Evolutionary conservation across 2,329 filamentous ascomycete genomes (phyloP), one percentile per base, ranked within the genome.

Genomic region (Thyridium curvatum): DNA sequence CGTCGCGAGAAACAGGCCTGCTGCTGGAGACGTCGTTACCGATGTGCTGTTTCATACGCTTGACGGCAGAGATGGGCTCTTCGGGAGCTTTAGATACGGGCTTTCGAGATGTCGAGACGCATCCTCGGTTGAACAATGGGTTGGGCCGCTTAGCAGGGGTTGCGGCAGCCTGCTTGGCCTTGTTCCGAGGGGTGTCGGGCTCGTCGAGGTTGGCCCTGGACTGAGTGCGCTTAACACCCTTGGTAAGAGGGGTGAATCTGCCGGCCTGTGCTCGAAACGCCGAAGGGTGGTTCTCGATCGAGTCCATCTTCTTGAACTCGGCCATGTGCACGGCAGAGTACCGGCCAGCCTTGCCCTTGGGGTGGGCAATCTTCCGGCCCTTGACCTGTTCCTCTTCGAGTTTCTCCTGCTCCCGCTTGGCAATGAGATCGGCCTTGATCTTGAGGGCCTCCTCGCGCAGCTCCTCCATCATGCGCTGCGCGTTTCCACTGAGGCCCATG

Each of bases 251-350:
- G n/a, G 74, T 72, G 46, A 68, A 61, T 8, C 72, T 71, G 29
- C 61, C 70, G 4, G 70, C 62, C 43, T 76, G 70, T 16, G 74
- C 73, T 45, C 86, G 74, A 66, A 82, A 93, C 13, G 83, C 77
- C 10, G 90, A 94, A 8, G 88, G 73, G 57, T 96, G 90, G 45
- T 82, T 82, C 32, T 80, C 86, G 54, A 97, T 96, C 2, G 90
- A 96, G 58, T 95, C 89, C 91, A 97, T 96, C 70, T 94, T 97
- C 64, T 87, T 87, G 66, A 97, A 96, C 54, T 91, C 78, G 36
- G 82, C 80, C 77, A 86, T 84, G 58, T 97, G 91, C 30, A 78
- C 81, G 46, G 88, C 83, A 56, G 87, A 95, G 64, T 83, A 97
- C 34, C 91, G 82, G 35, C 81, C 69, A 37, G 79, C 74, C 58